A percentile compares a stretch with the other conserved stretches of the same genome.
Conservation (phyloP, 2,329 filamentous ascomycete species). For the Aureobasidium subglaciale region DNA sequence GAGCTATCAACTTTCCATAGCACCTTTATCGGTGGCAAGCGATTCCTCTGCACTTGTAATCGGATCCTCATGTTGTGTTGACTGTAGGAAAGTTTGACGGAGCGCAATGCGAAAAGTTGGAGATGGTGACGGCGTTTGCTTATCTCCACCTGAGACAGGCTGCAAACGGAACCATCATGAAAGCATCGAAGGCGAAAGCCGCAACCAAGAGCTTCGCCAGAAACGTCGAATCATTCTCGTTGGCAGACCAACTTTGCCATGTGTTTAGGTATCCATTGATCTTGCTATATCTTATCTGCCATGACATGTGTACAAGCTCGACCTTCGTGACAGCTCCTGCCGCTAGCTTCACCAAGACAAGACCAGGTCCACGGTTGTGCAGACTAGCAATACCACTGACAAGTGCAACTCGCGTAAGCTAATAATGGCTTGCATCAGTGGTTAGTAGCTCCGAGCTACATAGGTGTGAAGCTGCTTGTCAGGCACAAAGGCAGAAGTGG, state of each 20-base stretch:
- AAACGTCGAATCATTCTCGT: background rate
- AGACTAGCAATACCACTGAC: background rate
- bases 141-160: background rate
- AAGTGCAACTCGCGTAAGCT: background rate
- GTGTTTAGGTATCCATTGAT: background rate
- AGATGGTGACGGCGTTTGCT: constrained; percentile 4
- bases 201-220: background rate
- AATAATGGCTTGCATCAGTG: background rate
- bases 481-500: background rate
- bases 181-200: background rate
- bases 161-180: background rate
- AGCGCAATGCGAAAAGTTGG: background rate
- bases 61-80: constrained; percentile 59
- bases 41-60: constrained; percentile 64
- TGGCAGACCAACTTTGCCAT: background rate
- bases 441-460: background rate
- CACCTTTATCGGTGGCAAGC: constrained; percentile 63
- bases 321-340: background rate
- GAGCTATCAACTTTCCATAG: constrained; percentile 57
- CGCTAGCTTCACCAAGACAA: background rate
- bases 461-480: background rate
- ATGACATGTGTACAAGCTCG: background rate
- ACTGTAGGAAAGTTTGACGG: background rate
- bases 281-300: background rate
- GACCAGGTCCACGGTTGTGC: background rate